Percentiles rank a stretch among this genome's conserved stretches.
Conservation (phyloP, 306 rosid genomes). For the Quercus bicolor region DNA sequence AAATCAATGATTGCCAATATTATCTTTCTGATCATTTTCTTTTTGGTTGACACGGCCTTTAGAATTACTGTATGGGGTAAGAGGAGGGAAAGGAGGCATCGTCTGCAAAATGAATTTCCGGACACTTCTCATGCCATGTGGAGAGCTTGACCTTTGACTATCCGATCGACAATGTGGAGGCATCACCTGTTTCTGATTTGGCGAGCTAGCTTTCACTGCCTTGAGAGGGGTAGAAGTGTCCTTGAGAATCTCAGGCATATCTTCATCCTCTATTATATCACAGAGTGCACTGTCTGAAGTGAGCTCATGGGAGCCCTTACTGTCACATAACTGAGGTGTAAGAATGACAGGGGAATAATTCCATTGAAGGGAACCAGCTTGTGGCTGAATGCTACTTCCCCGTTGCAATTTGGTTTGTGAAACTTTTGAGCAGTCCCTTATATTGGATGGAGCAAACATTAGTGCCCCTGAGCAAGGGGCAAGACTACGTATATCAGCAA, state of each 20-base stretch:
- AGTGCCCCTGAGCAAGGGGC: neutral
- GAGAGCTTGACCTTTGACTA: neutral
- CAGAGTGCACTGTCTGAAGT: neutral
- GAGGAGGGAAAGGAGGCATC: conserved; percentile 19
- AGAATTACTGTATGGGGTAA: conserved; percentile 6
- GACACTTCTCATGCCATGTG: conserved; percentile 15
- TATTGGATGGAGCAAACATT: neutral
- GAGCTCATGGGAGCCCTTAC: neutral
- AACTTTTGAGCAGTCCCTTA: neutral
- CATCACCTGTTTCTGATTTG: conserved; percentile 6
- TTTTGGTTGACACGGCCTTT: neutral
- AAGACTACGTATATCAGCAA: neutral
- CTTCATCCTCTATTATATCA: neutral
- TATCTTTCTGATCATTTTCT: neutral
- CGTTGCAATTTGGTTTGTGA: neutral
- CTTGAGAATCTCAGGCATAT: conserved; percentile 13
- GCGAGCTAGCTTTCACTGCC: neutral
- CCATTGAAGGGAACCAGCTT: conserved; percentile 9
- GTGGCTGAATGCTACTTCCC: conserved; percentile 10
- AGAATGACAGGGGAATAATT: neutral
- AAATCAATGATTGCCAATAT: neutral
- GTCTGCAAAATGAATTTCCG: conserved; percentile 2
- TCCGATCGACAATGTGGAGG: conserved; percentile 8
- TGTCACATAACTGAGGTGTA: neutral
- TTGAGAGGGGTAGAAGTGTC: conserved; percentile 4